These are phyloP conservation scores for Stramenopiles sp. DNA, from an alignment of 352 stramenopile genomes.

Conservation along the genomic window DNA sequence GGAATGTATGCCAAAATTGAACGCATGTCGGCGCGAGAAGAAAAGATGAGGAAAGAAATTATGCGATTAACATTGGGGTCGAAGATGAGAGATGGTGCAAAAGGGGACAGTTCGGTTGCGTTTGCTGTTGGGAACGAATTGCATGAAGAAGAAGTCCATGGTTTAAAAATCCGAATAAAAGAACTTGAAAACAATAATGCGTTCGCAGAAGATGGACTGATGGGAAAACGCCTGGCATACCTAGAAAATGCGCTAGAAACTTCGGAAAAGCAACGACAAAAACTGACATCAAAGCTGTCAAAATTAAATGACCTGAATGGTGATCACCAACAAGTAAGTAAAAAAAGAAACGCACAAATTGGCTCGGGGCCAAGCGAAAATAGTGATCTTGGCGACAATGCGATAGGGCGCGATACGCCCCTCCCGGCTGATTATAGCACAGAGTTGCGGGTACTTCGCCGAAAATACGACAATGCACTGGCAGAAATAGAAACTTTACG, in stretches of 20 bases:
- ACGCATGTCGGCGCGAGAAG: background rate
- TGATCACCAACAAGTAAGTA: too few relatives aligned
- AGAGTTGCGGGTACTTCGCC: background rate
- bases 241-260: background rate
- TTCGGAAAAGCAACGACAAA: slow-evolving; percentile 2
- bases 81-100: background rate
- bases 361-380: background rate
- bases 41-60: background rate
- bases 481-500: too few relatives aligned
- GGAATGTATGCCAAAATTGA: background rate
- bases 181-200: background rate
- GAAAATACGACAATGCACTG: background rate
- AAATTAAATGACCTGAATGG: too few relatives aligned
- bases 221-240: background rate
- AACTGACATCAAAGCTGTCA: background rate
- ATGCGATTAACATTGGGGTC: background rate
- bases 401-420: background rate
- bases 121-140: background rate
- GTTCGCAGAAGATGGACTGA: background rate
- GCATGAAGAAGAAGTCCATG: background rate
- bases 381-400: background rate
- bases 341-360: background rate
- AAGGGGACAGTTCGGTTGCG: background rate
- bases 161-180: background rate
- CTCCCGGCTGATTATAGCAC: background rate